A percentile compares a stretch with the other conserved stretches of the same genome.
Conservation (phyloP, 169 alveolate species). For the Plasmodium vivax region DNA sequence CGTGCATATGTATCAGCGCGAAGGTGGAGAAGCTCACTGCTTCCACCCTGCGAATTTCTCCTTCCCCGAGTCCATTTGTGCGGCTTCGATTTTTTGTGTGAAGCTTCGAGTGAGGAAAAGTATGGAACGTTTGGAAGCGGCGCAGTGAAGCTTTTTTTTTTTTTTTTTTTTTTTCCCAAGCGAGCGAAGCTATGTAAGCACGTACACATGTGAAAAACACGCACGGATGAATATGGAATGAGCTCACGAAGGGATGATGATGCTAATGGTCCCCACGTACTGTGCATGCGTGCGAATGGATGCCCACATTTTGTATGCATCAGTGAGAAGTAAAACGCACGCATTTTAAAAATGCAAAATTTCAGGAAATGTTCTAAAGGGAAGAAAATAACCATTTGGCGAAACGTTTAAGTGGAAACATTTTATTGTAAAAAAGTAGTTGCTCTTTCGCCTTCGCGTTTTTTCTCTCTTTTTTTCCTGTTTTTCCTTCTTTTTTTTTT, state of each 20-base stretch:
- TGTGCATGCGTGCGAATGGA: neutral
- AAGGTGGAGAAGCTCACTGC: neutral
- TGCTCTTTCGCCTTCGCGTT: neutral
- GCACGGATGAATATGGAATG: neutral
- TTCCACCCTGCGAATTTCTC: neutral
- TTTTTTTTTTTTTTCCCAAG: constrained; percentile 10
- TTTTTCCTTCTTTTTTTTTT: neutral
- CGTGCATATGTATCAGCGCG: neutral
- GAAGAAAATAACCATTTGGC: neutral
- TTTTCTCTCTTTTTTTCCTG: neutral
- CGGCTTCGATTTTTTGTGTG: constrained; percentile 9
- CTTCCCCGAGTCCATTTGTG: neutral
- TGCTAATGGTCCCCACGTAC: neutral
- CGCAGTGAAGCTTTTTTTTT: neutral
- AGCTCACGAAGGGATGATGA: neutral
- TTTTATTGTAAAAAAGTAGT: neutral
- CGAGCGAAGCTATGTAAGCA: neutral
- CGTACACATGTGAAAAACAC: neutral
- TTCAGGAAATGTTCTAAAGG: neutral
- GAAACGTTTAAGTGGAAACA: neutral
- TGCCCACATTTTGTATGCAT: neutral
- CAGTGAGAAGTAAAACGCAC: neutral
- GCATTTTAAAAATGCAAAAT: neutral
- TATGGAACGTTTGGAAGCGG: neutral
- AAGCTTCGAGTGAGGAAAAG: neutral